These are phyloP conservation scores for Mikania micrantha DNA, from an alignment of 129 eudicot species.

Conservation along the genomic window DNA sequence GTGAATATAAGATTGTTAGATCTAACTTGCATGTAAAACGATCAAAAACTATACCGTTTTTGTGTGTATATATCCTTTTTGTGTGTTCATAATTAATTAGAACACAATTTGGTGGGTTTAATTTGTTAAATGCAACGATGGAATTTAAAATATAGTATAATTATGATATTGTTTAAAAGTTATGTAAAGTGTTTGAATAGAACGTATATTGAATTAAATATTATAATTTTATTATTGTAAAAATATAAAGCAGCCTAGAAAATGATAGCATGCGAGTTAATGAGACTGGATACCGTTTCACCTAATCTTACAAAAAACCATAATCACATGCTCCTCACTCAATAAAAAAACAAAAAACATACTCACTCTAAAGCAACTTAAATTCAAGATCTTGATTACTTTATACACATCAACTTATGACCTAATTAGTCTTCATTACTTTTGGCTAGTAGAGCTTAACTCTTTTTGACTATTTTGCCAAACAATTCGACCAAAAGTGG, in stretches of 20 bases:
- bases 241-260: background rate
- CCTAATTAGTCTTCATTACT: slow-evolving; percentile 11
- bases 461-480: slow-evolving; percentile 31
- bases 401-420: slow-evolving; percentile 6
- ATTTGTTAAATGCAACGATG: background rate
- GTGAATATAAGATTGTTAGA: too few species aligned
- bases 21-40: too few species aligned
- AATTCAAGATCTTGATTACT: slow-evolving; percentile 22
- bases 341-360: too few species aligned
- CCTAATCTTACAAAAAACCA: slow-evolving; percentile 18
- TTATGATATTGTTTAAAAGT: background rate
- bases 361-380: slow-evolving; percentile 19
- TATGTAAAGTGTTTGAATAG: background rate
- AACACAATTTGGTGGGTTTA: background rate
- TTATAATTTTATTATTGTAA: background rate
- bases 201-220: background rate
- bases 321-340: slow-evolving; percentile 33
- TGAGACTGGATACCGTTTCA: background rate
- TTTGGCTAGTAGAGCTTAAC: slow-evolving; percentile 18
- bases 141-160: background rate
- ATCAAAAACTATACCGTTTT: too few species aligned
- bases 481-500: slow-evolving; percentile 18
- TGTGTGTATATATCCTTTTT: too few species aligned
- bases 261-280: slow-evolving; percentile 5
- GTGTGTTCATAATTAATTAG: too few species aligned